A percentile compares a stretch with the other conserved stretches of the same genome.
phyloP scores from a whole-genome alignment of 352 stramenopile genomes.

The Globisporangium middletonii region DNA sequence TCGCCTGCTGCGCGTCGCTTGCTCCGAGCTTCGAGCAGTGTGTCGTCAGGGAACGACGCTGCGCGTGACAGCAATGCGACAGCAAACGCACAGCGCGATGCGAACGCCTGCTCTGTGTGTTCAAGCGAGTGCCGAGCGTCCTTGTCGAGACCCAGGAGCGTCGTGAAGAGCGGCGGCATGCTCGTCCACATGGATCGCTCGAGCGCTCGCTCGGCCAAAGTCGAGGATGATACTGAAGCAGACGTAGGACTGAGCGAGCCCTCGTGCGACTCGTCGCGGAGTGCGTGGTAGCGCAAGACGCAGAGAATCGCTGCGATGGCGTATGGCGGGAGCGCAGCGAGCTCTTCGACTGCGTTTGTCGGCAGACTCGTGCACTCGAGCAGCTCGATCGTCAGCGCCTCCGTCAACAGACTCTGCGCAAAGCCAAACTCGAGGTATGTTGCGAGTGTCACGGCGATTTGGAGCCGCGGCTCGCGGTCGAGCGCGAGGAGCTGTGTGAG shows the following conservation, averaged over 20 bases:
- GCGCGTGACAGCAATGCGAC: slow-evolving; percentile 40
- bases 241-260: background rate
- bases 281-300: slow-evolving; percentile 20
- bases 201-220: slow-evolving; percentile 7
- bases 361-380: slow-evolving; percentile 22
- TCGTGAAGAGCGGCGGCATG: slow-evolving; percentile 37
- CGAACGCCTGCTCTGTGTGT: slow-evolving; percentile 5
- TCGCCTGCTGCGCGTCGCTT: slow-evolving; percentile 6
- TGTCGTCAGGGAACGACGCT: slow-evolving; percentile 34
- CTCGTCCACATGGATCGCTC: slow-evolving; percentile 28
- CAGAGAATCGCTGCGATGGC: slow-evolving; percentile 30
- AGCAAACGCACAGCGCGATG: slow-evolving; percentile 30
- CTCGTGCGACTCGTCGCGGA: slow-evolving; percentile 20
- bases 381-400: slow-evolving; percentile 39
- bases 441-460: slow-evolving; percentile 30
- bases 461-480: slow-evolving; percentile 19
- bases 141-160: slow-evolving; percentile 17
- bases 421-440: slow-evolving; percentile 40
- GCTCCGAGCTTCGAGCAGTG: background rate
- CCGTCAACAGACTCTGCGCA: slow-evolving; percentile 24
- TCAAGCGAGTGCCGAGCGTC: slow-evolving; percentile 1
- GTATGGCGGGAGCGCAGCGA: slow-evolving; percentile 34
- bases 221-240: background rate
- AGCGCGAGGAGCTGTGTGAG: slow-evolving; percentile 25
- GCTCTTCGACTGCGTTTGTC: slow-evolving; percentile 24